phyloP scores from a whole-genome alignment of 73 alveolate genomes.

The Durusdinium trenchii region DNA sequence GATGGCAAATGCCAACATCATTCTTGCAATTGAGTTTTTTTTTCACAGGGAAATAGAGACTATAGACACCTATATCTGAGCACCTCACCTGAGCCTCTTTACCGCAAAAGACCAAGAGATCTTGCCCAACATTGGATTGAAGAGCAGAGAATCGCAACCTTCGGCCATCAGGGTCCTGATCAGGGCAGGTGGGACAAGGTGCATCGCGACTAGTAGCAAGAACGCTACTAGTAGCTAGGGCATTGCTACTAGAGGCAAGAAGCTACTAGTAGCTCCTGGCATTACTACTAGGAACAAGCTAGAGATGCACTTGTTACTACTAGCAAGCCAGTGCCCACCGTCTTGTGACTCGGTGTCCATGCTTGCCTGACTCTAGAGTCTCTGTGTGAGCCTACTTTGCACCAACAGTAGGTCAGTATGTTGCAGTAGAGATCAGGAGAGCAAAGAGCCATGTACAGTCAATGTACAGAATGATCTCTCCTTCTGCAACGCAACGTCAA shows the following conservation, averaged over 20 bases:
- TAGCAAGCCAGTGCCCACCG: not conserved
- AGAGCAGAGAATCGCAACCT: conserved; percentile 84
- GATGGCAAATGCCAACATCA: too few species aligned
- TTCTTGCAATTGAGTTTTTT: too few species aligned
- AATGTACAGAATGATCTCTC: not conserved
- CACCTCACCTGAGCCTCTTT: conserved; percentile 74
- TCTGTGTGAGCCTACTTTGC: too few species aligned
- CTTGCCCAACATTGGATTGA: conserved; percentile 76
- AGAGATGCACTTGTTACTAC: not conserved
- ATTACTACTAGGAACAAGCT: not conserved
- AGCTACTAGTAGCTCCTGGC: not conserved
- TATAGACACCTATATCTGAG: too few species aligned
- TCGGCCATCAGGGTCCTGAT: conserved; percentile 83
- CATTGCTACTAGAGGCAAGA: not conserved
- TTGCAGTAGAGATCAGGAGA: too few species aligned
- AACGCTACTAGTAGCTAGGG: not conserved
- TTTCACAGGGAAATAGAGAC: too few species aligned
- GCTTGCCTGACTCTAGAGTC: not conserved
- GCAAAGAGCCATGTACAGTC: too few species aligned
- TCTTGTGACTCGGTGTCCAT: not conserved
- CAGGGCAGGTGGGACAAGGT: not conserved
- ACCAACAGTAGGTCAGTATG: too few species aligned
- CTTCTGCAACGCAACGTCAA: conserved; percentile 91
- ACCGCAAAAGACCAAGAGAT: conserved; percentile 85
- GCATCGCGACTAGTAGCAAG: too few species aligned